Evolutionary conservation across 371 early-diverging fungal genomes (phyloP).

Genomic region (Syncephalis plumigaleata): DNA sequence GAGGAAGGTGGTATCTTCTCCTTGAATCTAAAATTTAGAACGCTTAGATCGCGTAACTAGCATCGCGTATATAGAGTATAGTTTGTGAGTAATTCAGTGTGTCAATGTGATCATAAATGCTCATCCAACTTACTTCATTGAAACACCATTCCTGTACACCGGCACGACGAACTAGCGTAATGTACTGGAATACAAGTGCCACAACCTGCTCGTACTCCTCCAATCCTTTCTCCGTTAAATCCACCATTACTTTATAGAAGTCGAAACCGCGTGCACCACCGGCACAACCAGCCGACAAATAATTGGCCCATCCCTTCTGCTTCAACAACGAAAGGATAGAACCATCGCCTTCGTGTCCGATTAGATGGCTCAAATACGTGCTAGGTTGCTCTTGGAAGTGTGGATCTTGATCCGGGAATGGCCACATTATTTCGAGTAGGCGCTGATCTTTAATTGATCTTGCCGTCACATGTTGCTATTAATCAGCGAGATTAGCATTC

Average conservation of each 20-base stretch:
- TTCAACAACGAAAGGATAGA: slow-evolving; percentile 74
- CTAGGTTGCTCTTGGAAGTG: slow-evolving; percentile 43
- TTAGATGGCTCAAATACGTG: slow-evolving; percentile 50
- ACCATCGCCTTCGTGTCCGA: slow-evolving; percentile 76
- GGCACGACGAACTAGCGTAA: slow-evolving; percentile 44
- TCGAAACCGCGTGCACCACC: slow-evolving; percentile 53
- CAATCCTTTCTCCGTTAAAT: slow-evolving; percentile 71
- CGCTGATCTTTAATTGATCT: slow-evolving; percentile 75
- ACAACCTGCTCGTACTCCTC: slow-evolving; percentile 42
- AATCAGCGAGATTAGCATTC: not conserved
- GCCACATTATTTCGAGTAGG: slow-evolving; percentile 59
- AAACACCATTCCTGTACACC: slow-evolving; percentile 64
- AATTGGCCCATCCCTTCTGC: slow-evolving; percentile 76
- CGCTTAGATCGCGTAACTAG: slow-evolving; percentile 34
- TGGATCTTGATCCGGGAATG: slow-evolving; percentile 60
- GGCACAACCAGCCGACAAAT: slow-evolving; percentile 44
- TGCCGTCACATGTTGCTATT: slow-evolving; percentile 50
- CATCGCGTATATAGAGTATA: not conserved
- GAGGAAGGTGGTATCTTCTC: slow-evolving; percentile 53
- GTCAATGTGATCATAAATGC: too few species aligned
- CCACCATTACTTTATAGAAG: slow-evolving; percentile 62
- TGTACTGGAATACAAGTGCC: slow-evolving; percentile 68
- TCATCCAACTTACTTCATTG: slow-evolving; percentile 40
- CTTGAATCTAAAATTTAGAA: slow-evolving; percentile 59
- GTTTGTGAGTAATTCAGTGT: too few species aligned